Conservation (phyloP, 129 eudicot genomes). For the Oenanthe sinensis region DNA sequence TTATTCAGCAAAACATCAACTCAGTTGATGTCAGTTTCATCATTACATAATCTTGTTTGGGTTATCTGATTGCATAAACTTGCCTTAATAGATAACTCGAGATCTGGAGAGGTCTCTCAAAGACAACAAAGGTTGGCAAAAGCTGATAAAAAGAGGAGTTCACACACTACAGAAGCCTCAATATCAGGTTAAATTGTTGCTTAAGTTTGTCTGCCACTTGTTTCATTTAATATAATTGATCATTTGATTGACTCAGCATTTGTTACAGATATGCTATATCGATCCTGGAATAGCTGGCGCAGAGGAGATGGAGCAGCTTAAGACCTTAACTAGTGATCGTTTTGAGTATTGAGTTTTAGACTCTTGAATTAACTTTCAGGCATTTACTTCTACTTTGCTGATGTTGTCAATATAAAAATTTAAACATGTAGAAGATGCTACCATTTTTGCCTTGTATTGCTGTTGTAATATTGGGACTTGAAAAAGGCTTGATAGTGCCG, state of each 20-base stretch:
- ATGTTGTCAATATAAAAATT: not conserved
- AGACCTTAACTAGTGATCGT: conserved; percentile 50
- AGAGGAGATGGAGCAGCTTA: conserved; percentile 68
- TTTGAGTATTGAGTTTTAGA: conserved; percentile 22
- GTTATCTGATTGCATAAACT: conserved; percentile 1
- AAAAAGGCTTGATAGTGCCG: not conserved
- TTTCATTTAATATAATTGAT: not conserved
- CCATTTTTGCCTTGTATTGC: not conserved
- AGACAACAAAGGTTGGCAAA: conserved; percentile 73
- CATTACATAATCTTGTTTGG: not conserved
- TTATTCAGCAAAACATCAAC: not conserved
- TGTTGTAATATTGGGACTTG: not conserved
- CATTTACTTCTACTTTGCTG: not conserved
- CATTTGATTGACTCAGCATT: conserved; percentile 13
- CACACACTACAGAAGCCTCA: conserved; percentile 76
- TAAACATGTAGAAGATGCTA: not conserved
- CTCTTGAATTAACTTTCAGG: not conserved
- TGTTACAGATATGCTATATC: conserved; percentile 64
- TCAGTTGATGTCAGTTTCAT: not conserved
- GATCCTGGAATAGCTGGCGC: conserved; percentile 76
- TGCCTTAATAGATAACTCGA: conserved; percentile 40
- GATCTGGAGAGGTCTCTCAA: conserved; percentile 61
- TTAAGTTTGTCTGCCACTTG: not conserved
- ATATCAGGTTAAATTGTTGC: conserved; percentile 55
- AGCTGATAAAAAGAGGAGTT: conserved; percentile 70